These are phyloP conservation scores for Pelargonium australe DNA, from an alignment of 441 rosid genomes.

Conservation along the genomic window DNA sequence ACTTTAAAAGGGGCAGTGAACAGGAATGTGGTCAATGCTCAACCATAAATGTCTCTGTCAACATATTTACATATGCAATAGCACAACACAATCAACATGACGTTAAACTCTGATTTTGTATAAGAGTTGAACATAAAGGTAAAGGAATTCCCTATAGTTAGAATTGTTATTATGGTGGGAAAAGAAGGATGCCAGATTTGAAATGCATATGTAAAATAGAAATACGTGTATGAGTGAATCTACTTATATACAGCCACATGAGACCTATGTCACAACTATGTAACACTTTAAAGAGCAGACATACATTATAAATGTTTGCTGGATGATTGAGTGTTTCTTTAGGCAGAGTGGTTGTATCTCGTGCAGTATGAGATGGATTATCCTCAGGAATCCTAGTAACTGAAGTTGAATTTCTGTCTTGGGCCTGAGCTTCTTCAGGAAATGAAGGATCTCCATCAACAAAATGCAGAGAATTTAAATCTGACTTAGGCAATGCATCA, in stretches of 20 bases:
- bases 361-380: conserved; percentile 19
- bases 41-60: too few species aligned
- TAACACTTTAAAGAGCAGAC: conserved; percentile 10
- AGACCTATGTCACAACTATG: neutral
- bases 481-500: conserved; percentile 65
- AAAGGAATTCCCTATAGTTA: too few species aligned
- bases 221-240: neutral
- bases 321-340: conserved; percentile 74
- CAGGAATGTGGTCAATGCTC: too few species aligned
- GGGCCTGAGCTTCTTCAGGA: conserved; percentile 22
- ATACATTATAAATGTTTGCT: conserved; percentile 61
- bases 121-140: too few species aligned
- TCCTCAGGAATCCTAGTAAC: conserved; percentile 18
- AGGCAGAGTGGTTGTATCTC: conserved; percentile 28
- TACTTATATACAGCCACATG: neutral
- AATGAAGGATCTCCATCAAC: conserved; percentile 45
- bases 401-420: conserved; percentile 27
- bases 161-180: too few species aligned
- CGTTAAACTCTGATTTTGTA: too few species aligned
- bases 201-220: neutral
- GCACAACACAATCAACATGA: too few species aligned
- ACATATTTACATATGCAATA: too few species aligned
- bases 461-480: conserved; percentile 38
- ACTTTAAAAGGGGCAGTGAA: too few species aligned
- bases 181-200: neutral